A percentile compares a stretch with the other conserved stretches of the same genome.
These are phyloP conservation scores for Cucumis hystrix DNA, from an alignment of 306 rosid genomes.

Conservation along the genomic window DNA sequence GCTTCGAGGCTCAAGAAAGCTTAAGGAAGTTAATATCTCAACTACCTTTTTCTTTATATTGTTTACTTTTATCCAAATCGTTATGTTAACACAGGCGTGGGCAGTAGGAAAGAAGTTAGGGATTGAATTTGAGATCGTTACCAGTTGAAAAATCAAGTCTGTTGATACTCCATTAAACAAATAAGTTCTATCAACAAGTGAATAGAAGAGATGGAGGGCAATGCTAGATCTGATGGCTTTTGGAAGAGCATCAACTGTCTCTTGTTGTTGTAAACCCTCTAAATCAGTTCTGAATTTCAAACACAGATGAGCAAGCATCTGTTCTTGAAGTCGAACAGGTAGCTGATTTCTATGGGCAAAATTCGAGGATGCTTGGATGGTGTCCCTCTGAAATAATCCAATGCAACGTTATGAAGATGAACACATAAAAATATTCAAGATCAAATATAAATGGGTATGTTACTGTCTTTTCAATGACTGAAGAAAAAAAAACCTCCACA, in stretches of 20 bases:
- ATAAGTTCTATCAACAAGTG: conserved; percentile 45
- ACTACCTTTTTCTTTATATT: no score
- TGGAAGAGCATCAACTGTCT: conserved; percentile 61
- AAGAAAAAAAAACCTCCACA: no score
- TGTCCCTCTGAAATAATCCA: conserved; percentile 48
- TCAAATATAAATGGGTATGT: no score
- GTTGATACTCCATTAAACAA: conserved; percentile 56
- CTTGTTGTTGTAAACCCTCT: conserved; percentile 86
- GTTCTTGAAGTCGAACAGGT: conserved; percentile 57
- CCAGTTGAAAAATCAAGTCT: conserved; percentile 78
- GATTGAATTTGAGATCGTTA: conserved; percentile 7
- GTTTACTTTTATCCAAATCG: no score
- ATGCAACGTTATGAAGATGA: background rate
- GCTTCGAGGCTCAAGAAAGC: no score
- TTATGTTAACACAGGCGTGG: no score
- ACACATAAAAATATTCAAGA: background rate
- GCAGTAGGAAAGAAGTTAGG: background rate
- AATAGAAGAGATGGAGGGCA: conserved; percentile 45
- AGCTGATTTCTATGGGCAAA: conserved; percentile 55
- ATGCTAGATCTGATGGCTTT: conserved; percentile 70
- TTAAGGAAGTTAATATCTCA: no score
- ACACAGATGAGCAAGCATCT: conserved; percentile 69
- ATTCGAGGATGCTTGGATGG: conserved; percentile 44
- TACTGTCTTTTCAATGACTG: background rate
- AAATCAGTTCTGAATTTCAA: conserved; percentile 61